These are phyloP conservation scores for Aspergillus puulaauensis DNA, from an alignment of 2,329 filamentous ascomycete species.

Conservation along the genomic window DNA sequence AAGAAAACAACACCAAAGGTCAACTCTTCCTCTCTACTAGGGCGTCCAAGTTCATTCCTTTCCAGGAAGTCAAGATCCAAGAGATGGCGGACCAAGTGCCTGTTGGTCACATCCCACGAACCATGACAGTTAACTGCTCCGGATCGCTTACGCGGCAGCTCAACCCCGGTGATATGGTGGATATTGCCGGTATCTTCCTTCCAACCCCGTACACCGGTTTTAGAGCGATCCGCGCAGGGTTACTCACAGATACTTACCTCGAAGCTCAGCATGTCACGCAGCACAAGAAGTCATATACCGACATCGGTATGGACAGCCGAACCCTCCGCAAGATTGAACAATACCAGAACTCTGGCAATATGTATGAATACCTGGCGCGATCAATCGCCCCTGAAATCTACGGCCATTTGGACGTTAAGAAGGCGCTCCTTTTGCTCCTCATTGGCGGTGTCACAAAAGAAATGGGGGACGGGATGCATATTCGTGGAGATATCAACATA, in stretches of 20 bases:
- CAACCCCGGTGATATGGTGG: slow-evolving; percentile 91
- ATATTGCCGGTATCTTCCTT: slow-evolving; percentile 92
- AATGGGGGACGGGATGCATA: slow-evolving; percentile 97
- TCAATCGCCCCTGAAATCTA: slow-evolving; percentile 98
- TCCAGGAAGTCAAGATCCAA: slow-evolving; percentile 98
- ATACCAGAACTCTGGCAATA: slow-evolving; percentile 79
- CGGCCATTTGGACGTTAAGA: slow-evolving; percentile 96
- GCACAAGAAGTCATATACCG: slow-evolving; percentile 97
- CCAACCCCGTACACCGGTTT: slow-evolving; percentile 99
- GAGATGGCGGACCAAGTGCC: slow-evolving; percentile 99
- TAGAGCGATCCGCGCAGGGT: slow-evolving; percentile 90
- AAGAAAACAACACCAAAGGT: slow-evolving; percentile 85
- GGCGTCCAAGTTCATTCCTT: slow-evolving; percentile 93
- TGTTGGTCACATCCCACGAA: slow-evolving; percentile 93
- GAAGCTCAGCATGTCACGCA: slow-evolving; percentile 92
- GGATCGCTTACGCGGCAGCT: slow-evolving; percentile 82
- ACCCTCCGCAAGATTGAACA: slow-evolving; percentile 82
- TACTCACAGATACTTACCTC: slow-evolving; percentile 95
- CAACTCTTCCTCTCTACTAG: slow-evolving; percentile 93
- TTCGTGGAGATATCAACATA: slow-evolving; percentile 97
- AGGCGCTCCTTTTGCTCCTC: slow-evolving; percentile 88
- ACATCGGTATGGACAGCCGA: slow-evolving; percentile 78
- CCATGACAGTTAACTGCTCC: slow-evolving; percentile 84
- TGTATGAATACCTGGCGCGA: slow-evolving; percentile 93
- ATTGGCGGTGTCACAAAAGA: slow-evolving; percentile 96